A percentile compares a stretch with the other conserved stretches of the same genome.
phyloP scores from a whole-genome alignment of 768 basidiomycete genomes.

The Russula earlei region DNA sequence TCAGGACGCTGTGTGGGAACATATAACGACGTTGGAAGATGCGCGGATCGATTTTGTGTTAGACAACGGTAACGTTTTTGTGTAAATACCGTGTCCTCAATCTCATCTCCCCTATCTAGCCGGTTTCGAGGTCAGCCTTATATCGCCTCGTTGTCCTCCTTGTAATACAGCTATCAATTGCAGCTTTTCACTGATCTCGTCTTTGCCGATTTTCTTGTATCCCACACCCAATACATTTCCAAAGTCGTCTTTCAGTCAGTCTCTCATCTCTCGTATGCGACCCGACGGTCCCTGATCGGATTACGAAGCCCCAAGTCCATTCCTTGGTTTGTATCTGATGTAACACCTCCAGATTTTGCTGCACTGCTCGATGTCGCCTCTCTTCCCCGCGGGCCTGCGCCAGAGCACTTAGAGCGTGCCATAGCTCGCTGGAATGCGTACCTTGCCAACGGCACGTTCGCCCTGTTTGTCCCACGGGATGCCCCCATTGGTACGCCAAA shows the following conservation, averaged over 20 bases:
- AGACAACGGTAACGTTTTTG: constrained; percentile 60
- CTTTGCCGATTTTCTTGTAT: constrained; percentile 87
- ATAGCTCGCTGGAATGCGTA: constrained; percentile 65
- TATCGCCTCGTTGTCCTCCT: not conserved
- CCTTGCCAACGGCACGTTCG: constrained; percentile 60
- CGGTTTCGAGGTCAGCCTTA: constrained; percentile 69
- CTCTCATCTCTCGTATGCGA: not conserved
- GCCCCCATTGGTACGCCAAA: constrained; percentile 46
- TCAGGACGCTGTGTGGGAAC: constrained; percentile 62
- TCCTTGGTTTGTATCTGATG: constrained; percentile 97
- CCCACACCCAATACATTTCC: constrained; percentile 74
- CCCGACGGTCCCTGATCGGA: not conserved
- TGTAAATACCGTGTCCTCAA: not conserved
- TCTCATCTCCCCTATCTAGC: constrained; percentile 35
- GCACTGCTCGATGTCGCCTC: constrained; percentile 24
- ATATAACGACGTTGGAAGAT: constrained; percentile 44
- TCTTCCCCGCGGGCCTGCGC: constrained; percentile 24
- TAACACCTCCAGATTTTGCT: constrained; percentile 77
- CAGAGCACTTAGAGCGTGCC: constrained; percentile 44
- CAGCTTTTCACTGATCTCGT: constrained; percentile 91
- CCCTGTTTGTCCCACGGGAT: constrained; percentile 55
- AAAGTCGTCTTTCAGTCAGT: constrained; percentile 86
- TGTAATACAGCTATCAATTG: not conserved
- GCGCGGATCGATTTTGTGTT: constrained; percentile 76
- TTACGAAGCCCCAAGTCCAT: constrained; percentile 73